These are phyloP conservation scores for Camelina sativa DNA, from an alignment of 345 rosid genomes.

Conservation along the genomic window DNA sequence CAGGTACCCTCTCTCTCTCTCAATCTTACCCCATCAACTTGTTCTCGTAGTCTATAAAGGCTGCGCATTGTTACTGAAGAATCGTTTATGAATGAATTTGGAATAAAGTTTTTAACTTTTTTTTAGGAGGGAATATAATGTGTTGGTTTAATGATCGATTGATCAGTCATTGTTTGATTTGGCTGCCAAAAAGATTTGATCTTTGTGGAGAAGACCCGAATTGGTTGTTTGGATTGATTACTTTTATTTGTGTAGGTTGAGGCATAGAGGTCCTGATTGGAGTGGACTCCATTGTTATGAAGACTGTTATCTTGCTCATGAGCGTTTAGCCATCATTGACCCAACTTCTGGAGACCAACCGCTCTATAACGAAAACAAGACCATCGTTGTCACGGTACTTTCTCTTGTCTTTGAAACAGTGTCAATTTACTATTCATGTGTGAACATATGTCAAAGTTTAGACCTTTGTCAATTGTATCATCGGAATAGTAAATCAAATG, in stretches of 20 bases:
- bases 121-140: background rate
- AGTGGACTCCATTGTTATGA: slow-evolving; percentile 70
- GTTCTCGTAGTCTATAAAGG: slow-evolving; percentile 6
- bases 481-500: background rate
- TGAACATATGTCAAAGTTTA: background rate
- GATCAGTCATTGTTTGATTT: background rate
- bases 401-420: background rate
- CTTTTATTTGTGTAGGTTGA: slow-evolving; percentile 51
- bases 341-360: slow-evolving; percentile 91
- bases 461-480: slow-evolving; percentile 1
- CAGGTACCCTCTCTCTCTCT: slow-evolving; percentile 46
- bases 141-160: slow-evolving; percentile 1
- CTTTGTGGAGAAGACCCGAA: slow-evolving; percentile 7
- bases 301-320: slow-evolving; percentile 76
- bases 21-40: background rate
- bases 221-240: slow-evolving; percentile 9
- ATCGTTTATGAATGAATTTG: background rate
- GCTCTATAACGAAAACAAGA: slow-evolving; percentile 74
- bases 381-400: slow-evolving; percentile 69
- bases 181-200: background rate
- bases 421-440: slow-evolving; percentile 18
- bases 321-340: slow-evolving; percentile 77
- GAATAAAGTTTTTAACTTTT: slow-evolving; percentile 14
- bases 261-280: slow-evolving; percentile 88
- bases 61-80: background rate